Evolutionary conservation across 257 asterid genomes (phyloP).

Genomic region (Salvia rosmarinus): DNA sequence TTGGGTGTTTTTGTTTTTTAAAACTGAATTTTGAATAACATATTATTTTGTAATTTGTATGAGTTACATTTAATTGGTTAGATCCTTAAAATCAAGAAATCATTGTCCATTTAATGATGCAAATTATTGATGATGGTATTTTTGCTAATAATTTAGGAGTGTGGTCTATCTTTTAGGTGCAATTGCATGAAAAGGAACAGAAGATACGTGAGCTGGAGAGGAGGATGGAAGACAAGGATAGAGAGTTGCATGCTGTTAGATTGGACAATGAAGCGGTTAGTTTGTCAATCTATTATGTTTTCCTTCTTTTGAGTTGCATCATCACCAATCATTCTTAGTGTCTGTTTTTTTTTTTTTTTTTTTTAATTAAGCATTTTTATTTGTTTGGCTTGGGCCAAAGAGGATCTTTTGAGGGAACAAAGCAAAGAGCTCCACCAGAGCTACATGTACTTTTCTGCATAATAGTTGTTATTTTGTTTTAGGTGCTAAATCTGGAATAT

Average conservation of each 20-base stretch:
- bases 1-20: too few relatives aligned
- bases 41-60: too few relatives aligned
- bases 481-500: background rate
- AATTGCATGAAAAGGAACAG: slow-evolving; percentile 72
- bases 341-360: slow-evolving; percentile 28
- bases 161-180: slow-evolving; percentile 54
- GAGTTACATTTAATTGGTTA: too few relatives aligned
- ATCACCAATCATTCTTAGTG: slow-evolving; percentile 8
- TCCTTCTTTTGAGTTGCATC: slow-evolving; percentile 16
- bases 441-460: slow-evolving; percentile 49
- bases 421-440: slow-evolving; percentile 82
- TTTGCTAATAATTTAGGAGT: slow-evolving; percentile 32
- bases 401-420: slow-evolving; percentile 86
- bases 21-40: too few relatives aligned
- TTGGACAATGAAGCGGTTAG: slow-evolving; percentile 82
- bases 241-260: slow-evolving; percentile 73
- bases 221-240: slow-evolving; percentile 68
- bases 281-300: slow-evolving; percentile 37
- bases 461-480: slow-evolving; percentile 14
- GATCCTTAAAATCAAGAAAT: too few relatives aligned
- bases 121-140: slow-evolving; percentile 3
- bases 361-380: slow-evolving; percentile 24
- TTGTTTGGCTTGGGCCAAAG: slow-evolving; percentile 85
- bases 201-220: slow-evolving; percentile 69
- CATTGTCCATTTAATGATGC: too few relatives aligned